Evolutionary conservation across 2,329 filamentous ascomycete species (phyloP), one percentile per base, ranked within the genome.

Genomic region (Cercospora sojina): DNA sequence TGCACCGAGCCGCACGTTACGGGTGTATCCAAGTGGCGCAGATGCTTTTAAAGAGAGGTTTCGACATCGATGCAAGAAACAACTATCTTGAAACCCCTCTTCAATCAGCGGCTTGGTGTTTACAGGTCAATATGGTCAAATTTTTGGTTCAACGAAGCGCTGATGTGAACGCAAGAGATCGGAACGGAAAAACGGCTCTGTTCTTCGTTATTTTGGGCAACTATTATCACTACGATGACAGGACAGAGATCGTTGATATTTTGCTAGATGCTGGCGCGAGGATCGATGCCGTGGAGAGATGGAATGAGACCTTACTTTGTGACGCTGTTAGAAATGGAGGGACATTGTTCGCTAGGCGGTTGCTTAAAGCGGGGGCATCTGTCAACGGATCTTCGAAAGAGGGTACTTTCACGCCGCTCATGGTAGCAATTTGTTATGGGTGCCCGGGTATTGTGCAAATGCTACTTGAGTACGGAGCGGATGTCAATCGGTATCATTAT

Each of bases 31-130:
- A 20, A 4, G 18, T 47, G 0, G 18, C 41, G n/a, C 41, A 3
- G 9, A 12, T 47, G 41, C 41, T 47, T 47, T 9, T 47, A 18
- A 23, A 7, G 3, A 9, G 18, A 20, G 41, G 41, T 5, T 10
- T 47, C 3, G n/a, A 10, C 41, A 9, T 20, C 35, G n/a, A 41
- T 13, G 2, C 6, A n/a, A 3, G 2, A 10, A 10, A 38, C 3
- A 6, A 6, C 3, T 1, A 6, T n/a, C 35, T 16, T 16, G 1
- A 10, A 5, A n/a, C 35, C 2, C 35, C 16, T 13, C 38, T 41
- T 41, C 13, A 16, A 6, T 0, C 0, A n/a, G 38, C 38, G 12
- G 38, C 16, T 5, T 0, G 0, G 2, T 18, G 2, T n/a, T 6
- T 1, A 41, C 5, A 6, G 38, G 5, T 6, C 6, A 12, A 18